Evolutionary conservation across 2,329 filamentous ascomycete genomes (phyloP), one percentile per base, ranked within the genome.

Genomic region (Talaromyces sp.): DNA sequence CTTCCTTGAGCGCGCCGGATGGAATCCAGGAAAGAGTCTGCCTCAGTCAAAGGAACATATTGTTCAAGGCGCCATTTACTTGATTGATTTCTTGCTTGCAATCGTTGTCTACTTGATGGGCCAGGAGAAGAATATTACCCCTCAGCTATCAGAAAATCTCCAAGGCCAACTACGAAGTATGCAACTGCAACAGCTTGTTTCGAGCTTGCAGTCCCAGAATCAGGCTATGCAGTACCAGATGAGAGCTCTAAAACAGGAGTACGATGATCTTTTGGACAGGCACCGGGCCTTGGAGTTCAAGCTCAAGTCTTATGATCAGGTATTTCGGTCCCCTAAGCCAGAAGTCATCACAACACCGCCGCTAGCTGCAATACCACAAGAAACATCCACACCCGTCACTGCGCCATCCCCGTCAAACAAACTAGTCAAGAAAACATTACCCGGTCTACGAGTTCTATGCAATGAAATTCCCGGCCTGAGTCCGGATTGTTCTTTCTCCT

Each of bases 41-140:
- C 74, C 74, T 3, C 74, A 78, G 47, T 79, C 77, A n/a, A 78
- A 78, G 69, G 76, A 78, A 63, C 76, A 78, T 65, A 78, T 78
- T 22, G 74, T 78, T 13, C 74, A 77, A 68, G 76, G 72, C 8
- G 74, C 76, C 3, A 74, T 78, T 62, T 75, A 73, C 59, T 69
- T 78, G 14, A 74, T 78, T 48, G 76, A 78, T 65, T 78, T 78
- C 62, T 76, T 78, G 74, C 72, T 75, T 35, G 65, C 73, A 22
- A 74, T 77, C 50, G 77, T 78, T 43, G 68, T 74, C 13, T 71
- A 74, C 61, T 68, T 77, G 41, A 73, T 78, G 62, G 72, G 72
- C 52, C 73, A 75, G 66, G 76, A 77, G 57, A 74, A 73, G 48
- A 68, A 77, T 61, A 71, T 76, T 60, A 71, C 74, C 8, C 71